These are phyloP conservation scores for Termitomyces sp. DNA, from an alignment of 768 basidiomycete species.

Conservation along the genomic window DNA sequence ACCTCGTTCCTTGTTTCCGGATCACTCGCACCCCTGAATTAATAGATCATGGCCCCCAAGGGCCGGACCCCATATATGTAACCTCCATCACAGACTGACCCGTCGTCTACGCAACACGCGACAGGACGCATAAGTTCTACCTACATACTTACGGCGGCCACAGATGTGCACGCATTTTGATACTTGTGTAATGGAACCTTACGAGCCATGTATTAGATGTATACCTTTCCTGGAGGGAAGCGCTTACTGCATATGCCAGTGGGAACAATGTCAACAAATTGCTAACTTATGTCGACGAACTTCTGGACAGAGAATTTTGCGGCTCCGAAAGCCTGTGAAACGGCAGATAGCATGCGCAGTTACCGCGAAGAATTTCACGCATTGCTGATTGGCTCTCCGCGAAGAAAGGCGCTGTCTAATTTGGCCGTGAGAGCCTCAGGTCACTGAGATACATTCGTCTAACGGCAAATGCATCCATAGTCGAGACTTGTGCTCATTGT, in stretches of 20 bases:
- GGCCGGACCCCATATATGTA: neutral
- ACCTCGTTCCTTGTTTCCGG: slow-evolving; percentile 6
- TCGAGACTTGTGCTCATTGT: neutral
- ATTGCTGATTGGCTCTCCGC: neutral
- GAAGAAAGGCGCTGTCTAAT: neutral
- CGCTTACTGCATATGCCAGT: neutral
- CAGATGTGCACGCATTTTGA: neutral
- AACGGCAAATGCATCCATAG: neutral
- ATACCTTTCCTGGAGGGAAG: neutral
- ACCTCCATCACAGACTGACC: neutral
- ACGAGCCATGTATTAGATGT: neutral
- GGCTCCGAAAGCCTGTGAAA: slow-evolving; percentile 6
- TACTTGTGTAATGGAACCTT: neutral
- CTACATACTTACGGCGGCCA: neutral
- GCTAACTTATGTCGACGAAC: neutral
- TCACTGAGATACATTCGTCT: neutral
- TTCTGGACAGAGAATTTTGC: neutral
- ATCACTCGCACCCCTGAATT: slow-evolving; percentile 2
- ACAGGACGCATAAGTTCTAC: neutral
- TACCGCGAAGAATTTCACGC: neutral
- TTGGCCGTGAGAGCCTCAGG: neutral
- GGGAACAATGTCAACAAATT: neutral
- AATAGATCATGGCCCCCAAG: neutral
- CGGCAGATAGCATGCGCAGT: neutral
- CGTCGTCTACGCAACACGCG: neutral